A percentile compares a stretch with the other conserved stretches of the same genome.
phyloP scores from a whole-genome alignment of 1,139 yeast genomes.

The Saccharomyces uvarum region DNA sequence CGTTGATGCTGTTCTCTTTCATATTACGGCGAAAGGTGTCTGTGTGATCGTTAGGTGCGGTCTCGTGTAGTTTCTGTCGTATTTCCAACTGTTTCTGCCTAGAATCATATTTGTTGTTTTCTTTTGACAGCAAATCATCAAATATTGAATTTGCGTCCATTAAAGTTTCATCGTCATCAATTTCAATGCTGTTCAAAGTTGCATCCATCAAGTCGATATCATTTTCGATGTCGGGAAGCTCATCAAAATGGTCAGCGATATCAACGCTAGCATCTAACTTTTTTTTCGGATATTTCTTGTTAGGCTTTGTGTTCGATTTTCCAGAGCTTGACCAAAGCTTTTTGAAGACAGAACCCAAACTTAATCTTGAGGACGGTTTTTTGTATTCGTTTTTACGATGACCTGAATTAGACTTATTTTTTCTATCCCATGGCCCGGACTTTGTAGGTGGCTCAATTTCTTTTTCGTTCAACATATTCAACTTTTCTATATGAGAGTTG shows the following conservation, averaged over 20 bases:
- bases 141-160: constrained; percentile 26
- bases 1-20: not conserved
- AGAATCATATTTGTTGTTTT: constrained; percentile 8
- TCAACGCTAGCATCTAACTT: not conserved
- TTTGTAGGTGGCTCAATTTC: not conserved
- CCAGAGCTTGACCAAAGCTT: not conserved
- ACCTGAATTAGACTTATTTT: not conserved
- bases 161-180: constrained; percentile 10
- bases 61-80: not conserved
- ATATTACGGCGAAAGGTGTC: not conserved
- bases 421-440: not conserved
- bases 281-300: not conserved
- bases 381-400: not conserved
- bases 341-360: not conserved
- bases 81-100: not conserved
- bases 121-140: constrained; percentile 22
- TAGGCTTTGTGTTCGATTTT: not conserved
- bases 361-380: not conserved
- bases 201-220: not conserved
- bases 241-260: not conserved
- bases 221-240: not conserved
- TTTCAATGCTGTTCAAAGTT: not conserved
- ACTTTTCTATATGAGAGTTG: not conserved
- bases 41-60: not conserved
- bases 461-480: not conserved